Evolutionary conservation across 2,329 filamentous ascomycete genomes (phyloP).

Genomic region (Eutypa lata): DNA sequence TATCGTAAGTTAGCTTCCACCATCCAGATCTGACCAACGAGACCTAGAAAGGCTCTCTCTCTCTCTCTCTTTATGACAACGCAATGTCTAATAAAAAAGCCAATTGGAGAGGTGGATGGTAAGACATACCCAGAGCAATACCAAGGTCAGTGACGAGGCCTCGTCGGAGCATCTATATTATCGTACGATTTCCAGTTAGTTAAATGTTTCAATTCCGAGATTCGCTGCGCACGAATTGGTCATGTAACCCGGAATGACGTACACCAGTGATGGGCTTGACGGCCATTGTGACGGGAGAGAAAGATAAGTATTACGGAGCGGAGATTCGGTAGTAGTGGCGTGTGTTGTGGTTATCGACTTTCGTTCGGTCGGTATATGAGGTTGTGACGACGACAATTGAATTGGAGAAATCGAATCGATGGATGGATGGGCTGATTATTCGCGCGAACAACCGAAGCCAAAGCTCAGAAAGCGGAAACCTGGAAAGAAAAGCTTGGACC

Average conservation of each 20-base stretch:
- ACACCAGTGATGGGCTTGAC: conserved; percentile 58
- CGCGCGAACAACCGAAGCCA: neutral
- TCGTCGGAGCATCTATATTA: conserved; percentile 55
- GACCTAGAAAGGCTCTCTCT: too few species aligned
- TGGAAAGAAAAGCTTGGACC: neutral
- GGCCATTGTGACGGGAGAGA: conserved; percentile 52
- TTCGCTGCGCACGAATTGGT: neutral
- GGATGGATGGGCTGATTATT: neutral
- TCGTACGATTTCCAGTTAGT: neutral
- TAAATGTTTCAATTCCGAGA: neutral
- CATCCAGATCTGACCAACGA: neutral
- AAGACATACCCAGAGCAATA: conserved; percentile 52
- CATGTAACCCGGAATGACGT: conserved; percentile 33
- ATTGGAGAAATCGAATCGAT: neutral
- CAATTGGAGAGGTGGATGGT: neutral
- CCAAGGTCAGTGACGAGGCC: conserved; percentile 55
- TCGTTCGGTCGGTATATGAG: neutral
- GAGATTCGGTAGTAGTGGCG: conserved; percentile 9
- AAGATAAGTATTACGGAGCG: conserved; percentile 9
- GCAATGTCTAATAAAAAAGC: too few species aligned
- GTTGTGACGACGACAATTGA: neutral
- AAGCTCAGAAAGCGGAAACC: too few species aligned
- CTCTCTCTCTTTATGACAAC: too few species aligned
- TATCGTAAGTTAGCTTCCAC: conserved; percentile 30
- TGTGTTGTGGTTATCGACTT: neutral